A percentile compares a stretch with the other conserved stretches of the same genome.
Evolutionary conservation across 805 yeast species (phyloP).

Genomic region (Yarrowia sp.): DNA sequence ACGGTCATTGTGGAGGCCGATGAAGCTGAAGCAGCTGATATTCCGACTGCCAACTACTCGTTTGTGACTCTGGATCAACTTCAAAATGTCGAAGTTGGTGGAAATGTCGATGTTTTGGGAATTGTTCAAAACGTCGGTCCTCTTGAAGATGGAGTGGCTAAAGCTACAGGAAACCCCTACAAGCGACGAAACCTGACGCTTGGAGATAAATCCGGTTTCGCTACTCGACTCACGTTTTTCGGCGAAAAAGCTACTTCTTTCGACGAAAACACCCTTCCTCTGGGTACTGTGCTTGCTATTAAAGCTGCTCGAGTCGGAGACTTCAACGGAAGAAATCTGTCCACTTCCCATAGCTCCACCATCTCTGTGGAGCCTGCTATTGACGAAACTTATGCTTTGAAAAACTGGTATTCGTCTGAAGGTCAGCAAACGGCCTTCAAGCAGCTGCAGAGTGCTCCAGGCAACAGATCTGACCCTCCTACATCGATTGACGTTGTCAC

Average conservation of each 20-base stretch:
- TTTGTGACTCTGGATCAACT: constrained; percentile 69
- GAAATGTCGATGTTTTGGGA: constrained; percentile 83
- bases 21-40: constrained; percentile 47
- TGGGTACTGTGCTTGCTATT: constrained; percentile 72
- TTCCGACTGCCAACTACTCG: constrained; percentile 77
- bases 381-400: constrained; percentile 79
- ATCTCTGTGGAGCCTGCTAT: constrained; percentile 81
- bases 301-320: constrained; percentile 89
- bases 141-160: constrained; percentile 74
- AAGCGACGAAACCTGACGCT: constrained; percentile 85
- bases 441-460: constrained; percentile 49
- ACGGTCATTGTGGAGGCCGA: constrained; percentile 72
- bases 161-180: constrained; percentile 83
- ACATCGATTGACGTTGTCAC: constrained; percentile 66
- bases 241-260: constrained; percentile 82
- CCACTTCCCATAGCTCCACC: constrained; percentile 75
- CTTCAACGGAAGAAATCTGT: constrained; percentile 80
- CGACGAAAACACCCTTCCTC: constrained; percentile 45
- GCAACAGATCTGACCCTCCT: constrained; percentile 48
- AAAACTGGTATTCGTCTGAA: constrained; percentile 91
- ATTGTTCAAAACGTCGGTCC: constrained; percentile 75
- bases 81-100: constrained; percentile 64
- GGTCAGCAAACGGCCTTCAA: constrained; percentile 66
- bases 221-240: constrained; percentile 85
- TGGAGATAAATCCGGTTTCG: constrained; percentile 79